These are phyloP conservation scores for Trypanosoma congolense DNA, from an alignment of 208 protist genomes.

Conservation along the genomic window DNA sequence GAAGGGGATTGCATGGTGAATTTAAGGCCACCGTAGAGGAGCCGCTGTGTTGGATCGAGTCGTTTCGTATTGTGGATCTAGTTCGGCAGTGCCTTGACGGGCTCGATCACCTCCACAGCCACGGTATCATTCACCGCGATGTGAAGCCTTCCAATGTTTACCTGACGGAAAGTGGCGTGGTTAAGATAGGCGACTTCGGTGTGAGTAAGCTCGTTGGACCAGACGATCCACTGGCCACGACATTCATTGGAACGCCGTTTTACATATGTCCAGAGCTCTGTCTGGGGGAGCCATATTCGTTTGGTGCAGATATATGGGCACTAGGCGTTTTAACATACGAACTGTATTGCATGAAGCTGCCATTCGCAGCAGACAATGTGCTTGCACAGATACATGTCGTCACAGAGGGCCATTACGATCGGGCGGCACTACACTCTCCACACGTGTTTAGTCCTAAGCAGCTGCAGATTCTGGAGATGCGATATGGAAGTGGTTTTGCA, in stretches of 20 bases:
- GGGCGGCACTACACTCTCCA: constrained; percentile 27
- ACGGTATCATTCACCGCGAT: constrained; percentile 86
- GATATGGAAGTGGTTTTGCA: constrained; percentile 45
- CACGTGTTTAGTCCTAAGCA: constrained; percentile 42
- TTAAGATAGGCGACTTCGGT: constrained; percentile 89
- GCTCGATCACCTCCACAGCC: constrained; percentile 79
- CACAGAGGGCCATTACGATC: constrained; percentile 78
- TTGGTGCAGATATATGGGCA: constrained; percentile 81
- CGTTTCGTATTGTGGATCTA: constrained; percentile 66
- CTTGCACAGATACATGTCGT: constrained; percentile 81
- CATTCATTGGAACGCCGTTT: constrained; percentile 89
- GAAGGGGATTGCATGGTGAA: not conserved
- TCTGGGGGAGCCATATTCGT: constrained; percentile 81
- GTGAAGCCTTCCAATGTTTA: constrained; percentile 92
- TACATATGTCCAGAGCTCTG: constrained; percentile 87
- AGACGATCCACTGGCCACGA: constrained; percentile 47
- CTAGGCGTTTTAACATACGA: constrained; percentile 87
- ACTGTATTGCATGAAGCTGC: constrained; percentile 69
- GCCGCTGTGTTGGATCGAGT: constrained; percentile 41
- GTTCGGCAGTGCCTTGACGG: constrained; percentile 76
- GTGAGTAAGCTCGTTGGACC: constrained; percentile 72
- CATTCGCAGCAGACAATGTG: constrained; percentile 81
- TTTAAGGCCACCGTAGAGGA: not conserved
- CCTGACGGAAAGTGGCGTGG: constrained; percentile 41
- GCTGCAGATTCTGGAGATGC: constrained; percentile 22